Evolutionary conservation across 345 rosid species (phyloP).

Genomic region (Gossypium longicalyx): DNA sequence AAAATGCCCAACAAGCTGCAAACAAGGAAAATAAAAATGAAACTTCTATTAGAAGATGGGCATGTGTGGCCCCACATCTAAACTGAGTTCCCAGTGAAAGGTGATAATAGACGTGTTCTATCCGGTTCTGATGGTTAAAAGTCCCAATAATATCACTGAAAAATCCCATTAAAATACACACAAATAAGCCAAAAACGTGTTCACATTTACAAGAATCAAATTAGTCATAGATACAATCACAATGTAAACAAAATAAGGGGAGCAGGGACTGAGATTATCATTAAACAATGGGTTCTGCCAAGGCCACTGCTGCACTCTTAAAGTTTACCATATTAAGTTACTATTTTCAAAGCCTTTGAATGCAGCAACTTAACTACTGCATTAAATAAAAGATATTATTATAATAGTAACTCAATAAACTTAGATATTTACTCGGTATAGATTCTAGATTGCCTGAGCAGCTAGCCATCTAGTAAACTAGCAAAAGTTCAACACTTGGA

Average conservation of each 20-base stretch:
- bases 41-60: background rate
- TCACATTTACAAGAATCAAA: background rate
- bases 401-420: background rate
- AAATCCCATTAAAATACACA: background rate
- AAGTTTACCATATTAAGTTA: background rate
- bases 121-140: background rate
- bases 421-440: background rate
- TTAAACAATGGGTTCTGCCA: background rate
- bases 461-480: background rate
- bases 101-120: background rate
- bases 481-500: background rate
- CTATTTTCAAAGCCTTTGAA: background rate
- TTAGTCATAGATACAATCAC: background rate
- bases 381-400: background rate
- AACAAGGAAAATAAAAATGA: constrained; percentile 9
- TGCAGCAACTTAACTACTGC: background rate
- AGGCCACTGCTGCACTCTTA: too few relatives aligned
- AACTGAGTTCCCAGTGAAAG: background rate
- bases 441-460: background rate
- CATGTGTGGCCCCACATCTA: background rate
- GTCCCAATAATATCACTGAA: background rate
- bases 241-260: background rate
- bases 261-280: background rate
- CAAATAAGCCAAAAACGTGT: background rate
- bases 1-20: constrained; percentile 94